Evolutionary conservation across 441 rosid species (phyloP), one percentile per base, ranked within the genome.

Genomic region (Brassica balearica): DNA sequence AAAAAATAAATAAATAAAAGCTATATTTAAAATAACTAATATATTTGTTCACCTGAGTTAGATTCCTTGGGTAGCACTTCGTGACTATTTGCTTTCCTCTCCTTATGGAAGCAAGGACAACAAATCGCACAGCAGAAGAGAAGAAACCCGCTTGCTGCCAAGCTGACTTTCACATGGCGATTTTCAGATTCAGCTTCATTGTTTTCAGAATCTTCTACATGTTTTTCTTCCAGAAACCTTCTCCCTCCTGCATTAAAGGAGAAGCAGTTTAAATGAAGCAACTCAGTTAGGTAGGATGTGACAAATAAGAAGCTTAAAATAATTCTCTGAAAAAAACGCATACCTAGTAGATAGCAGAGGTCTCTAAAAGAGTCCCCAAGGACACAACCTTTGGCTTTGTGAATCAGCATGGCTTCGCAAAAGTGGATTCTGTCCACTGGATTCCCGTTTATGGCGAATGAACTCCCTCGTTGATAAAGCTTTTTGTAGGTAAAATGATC

Each of bases 21-120:
- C 55, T 12, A 58, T 58, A 20, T 20, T 58, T 58, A 53, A 15
- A 64, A 41, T 38, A 38, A 8, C 72, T 66, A 36, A 9, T 7
- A 15, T 20, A 68, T 2, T 65, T 64, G 81, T 88, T 89, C 72
- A 96, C 99, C 81, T 82, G 94, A 86, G 85, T 80, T 79, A 63
- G 74, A 80, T 53, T 90, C 97, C 84, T 84, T 92, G 2, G 86
- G 73, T 69, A 87, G 88, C 82, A 90, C 91, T 75, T 87, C 58
- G 71, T 83, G 91, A 4, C 86, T 74, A 82, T 88, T 81, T 77
- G 88, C 87, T 85, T 84, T 93, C 83, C 80, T 91, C 86, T 83
- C 92, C 80, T 81, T 85, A 46, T 84, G 84, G 77, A 91, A 71
- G 78, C 99, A 91, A 34, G 95, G 95, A 70, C 93, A 93, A 63